A percentile compares a stretch with the other conserved stretches of the same genome.
Conservation (phyloP, 352 stramenopile genomes). For the Globisporangium cylindrosporum region DNA sequence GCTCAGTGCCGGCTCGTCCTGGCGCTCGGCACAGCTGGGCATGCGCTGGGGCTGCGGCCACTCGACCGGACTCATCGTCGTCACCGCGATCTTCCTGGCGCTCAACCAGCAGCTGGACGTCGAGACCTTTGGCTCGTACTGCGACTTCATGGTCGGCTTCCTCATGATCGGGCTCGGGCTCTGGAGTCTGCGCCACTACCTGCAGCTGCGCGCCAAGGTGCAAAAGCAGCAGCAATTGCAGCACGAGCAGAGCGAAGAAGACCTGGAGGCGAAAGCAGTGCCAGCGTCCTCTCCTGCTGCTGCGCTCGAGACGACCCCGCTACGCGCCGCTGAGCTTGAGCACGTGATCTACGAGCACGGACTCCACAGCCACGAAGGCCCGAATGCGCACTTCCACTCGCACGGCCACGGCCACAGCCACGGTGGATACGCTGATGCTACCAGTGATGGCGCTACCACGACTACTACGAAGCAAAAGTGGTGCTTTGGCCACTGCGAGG, state of each 20-base stretch:
- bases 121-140: slow-evolving; percentile 52
- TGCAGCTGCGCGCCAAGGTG: slow-evolving; percentile 33
- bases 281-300: background rate
- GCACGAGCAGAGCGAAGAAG: slow-evolving; percentile 5
- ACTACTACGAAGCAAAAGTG: slow-evolving; percentile 15
- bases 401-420: slow-evolving; percentile 6
- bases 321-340: slow-evolving; percentile 21
- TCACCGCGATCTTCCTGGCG: slow-evolving; percentile 55
- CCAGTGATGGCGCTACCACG: background rate
- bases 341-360: slow-evolving; percentile 39
- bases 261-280: background rate
- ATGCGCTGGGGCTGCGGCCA: slow-evolving; percentile 90
- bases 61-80: slow-evolving; percentile 72
- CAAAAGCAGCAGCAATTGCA: slow-evolving; percentile 14
- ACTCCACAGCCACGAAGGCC: slow-evolving; percentile 27
- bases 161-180: slow-evolving; percentile 65
- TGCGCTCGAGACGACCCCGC: slow-evolving; percentile 30
- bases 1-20: slow-evolving; percentile 67
- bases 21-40: slow-evolving; percentile 70
- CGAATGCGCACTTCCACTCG: slow-evolving; percentile 9
- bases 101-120: slow-evolving; percentile 46
- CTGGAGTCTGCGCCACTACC: slow-evolving; percentile 56
- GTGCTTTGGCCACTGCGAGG: slow-evolving; percentile 37
- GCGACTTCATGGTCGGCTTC: slow-evolving; percentile 68
- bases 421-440: background rate